A percentile compares a stretch with the other conserved stretches of the same genome.
Evolutionary conservation across 176 grass and related monocot genomes (phyloP).

Genomic region (Oryza officinalis): DNA sequence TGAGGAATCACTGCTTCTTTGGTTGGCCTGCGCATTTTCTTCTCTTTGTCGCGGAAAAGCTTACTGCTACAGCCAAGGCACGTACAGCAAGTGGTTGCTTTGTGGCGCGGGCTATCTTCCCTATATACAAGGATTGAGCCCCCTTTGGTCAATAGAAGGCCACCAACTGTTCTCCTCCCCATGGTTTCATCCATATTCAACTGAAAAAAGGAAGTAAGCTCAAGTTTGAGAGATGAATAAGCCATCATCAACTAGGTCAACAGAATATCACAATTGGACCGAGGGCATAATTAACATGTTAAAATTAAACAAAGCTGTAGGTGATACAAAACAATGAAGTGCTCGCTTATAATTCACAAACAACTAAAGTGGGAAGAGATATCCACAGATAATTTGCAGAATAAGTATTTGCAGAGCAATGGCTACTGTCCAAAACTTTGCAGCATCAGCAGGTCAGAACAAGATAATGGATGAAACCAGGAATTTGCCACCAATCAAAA

Average conservation of each 20-base stretch:
- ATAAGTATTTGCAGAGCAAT: not conserved
- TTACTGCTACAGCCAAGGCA: conserved; percentile 52
- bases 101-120: conserved; percentile 51
- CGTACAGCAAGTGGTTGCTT: conserved; percentile 30
- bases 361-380: conserved; percentile 3
- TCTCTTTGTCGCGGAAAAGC: conserved; percentile 46
- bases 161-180: conserved; percentile 71
- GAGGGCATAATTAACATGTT: not conserved
- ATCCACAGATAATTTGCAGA: not conserved
- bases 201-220: conserved; percentile 23
- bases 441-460: not conserved
- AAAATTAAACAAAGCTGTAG: not conserved
- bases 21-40: conserved; percentile 13
- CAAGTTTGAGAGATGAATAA: conserved; percentile 4
- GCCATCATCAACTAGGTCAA: conserved; percentile 3
- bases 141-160: conserved; percentile 64
- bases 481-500: not conserved
- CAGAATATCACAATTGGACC: not conserved
- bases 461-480: not conserved
- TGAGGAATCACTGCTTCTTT: conserved; percentile 21
- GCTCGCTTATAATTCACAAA: not conserved
- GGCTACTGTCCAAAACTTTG: conserved; percentile 1
- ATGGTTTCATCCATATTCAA: conserved; percentile 63
- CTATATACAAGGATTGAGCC: conserved; percentile 67
- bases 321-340: not conserved